phyloP scores from a whole-genome alignment of 257 asterid species.

The Nicotiana noctiflora region DNA sequence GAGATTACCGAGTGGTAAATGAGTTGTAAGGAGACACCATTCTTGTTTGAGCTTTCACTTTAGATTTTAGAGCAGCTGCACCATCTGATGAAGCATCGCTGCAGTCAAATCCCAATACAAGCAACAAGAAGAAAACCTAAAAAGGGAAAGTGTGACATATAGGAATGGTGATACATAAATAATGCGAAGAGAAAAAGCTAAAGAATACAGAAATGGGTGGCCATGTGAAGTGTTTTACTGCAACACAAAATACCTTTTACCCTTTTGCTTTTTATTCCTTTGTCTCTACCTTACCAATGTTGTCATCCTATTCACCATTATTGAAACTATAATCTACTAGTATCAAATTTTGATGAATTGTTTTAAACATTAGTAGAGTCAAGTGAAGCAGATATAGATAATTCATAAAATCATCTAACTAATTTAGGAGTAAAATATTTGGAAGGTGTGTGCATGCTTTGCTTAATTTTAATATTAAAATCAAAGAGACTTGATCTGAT shows the following conservation, averaged over 20 bases:
- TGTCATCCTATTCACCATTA: too few species aligned
- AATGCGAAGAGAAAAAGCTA: slow-evolving; percentile 11
- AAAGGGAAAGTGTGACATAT: not conserved
- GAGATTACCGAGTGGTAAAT: not conserved
- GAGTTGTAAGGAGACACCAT: not conserved
- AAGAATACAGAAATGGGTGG: not conserved
- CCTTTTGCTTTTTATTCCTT: slow-evolving; percentile 42
- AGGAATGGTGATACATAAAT: not conserved
- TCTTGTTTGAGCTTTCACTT: not conserved
- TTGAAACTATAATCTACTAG: not conserved
- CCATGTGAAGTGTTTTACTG: slow-evolving; percentile 11
- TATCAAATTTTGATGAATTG: not conserved
- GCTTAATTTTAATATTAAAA: not conserved
- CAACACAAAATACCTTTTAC: slow-evolving; percentile 30
- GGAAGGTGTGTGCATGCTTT: not conserved
- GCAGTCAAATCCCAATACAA: not conserved
- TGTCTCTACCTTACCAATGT: slow-evolving; percentile 21
- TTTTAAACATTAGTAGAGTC: not conserved
- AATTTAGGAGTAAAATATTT: not conserved
- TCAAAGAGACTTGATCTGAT: not conserved
- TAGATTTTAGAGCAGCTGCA: not conserved
- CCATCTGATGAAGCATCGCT: not conserved
- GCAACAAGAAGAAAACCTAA: not conserved
- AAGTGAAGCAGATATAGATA: not conserved
- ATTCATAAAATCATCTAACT: not conserved